Evolutionary conservation across 306 rosid genomes (phyloP), one percentile per base, ranked within the genome.

Genomic region (Begonia peltatifolia): DNA sequence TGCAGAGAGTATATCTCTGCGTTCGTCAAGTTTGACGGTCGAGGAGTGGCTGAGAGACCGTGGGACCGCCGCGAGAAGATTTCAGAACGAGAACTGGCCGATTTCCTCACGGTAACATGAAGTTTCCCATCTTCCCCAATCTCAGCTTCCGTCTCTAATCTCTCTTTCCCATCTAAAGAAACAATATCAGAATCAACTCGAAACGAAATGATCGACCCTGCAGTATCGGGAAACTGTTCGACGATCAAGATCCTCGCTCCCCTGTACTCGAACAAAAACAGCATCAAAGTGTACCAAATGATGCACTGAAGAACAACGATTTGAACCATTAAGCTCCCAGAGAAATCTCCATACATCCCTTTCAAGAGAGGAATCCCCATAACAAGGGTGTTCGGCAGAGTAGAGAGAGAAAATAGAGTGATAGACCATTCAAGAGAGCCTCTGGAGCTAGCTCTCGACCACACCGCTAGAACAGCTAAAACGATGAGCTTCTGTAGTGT

Each of bases 221-320:
- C 93, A 6, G 93, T 80, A 46, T 86, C 95, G 0, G 93, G 95
- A 48, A 87, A 87, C 74, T 87, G 93, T 46, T 87, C 95, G 2
- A 52, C 88, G 6, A 87, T 87, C 30, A 87, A 54, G 12, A 80
- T 54, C 59, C 82, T 54, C 0, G 95, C 93, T n/a, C 95, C 93
- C n/a, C 93, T 63, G 22, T 77, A 87, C 53, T 87, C 95, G 20
- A 87, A 87, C 38, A 86, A n/a, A 52, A 87, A 87, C 41, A 87
- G 59, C 95, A 87, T 82, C 22, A 87, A 47, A 0, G 93, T 87
- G 65, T 83, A 87, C 93, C 93, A 83, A 1, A 83, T 75, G 30
- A 87, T 83, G 42, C 93, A 83, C 23, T 77, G 83, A 7, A 77
- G 79, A 46, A 77, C 79, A 54, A 77, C 83, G 17, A 77, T 44